Base-by-base conservation (phyloP, 768 basidiomycete species). In the Melanogaster broomeanus region DNA sequence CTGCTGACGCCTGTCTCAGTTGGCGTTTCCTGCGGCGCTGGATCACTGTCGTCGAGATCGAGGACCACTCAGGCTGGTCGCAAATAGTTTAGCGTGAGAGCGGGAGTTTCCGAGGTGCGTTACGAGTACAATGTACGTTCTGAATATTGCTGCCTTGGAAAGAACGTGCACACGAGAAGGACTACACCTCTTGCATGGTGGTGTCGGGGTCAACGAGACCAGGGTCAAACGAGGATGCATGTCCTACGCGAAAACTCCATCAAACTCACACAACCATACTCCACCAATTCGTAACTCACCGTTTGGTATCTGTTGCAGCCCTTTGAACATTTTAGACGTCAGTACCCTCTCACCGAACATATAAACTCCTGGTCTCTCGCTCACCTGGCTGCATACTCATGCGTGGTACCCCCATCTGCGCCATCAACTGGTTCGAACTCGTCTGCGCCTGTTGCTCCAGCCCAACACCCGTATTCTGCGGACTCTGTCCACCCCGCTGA, bases 371-470 rank as follows among this genome's bases (percentile, higher is more conserved):
- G 15, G n/a, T n/a, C 15, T 39, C 38, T 48, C 45, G 50, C 52
- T 44, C 49, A 43, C 61, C 62, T 31, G 60, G 35, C 37, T 65
- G 53, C 31, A 63, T 48, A 15, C 43, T 28, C 54, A 64, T 28
- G 31, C 53, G 63, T 2, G 48, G 27, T 13, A 24, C 21, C 19
- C 52, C 57, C 58, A 64, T 54, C n/a, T 50, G 47, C 2, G 43
- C 37, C 19, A 65, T 50, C 46, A 66, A 50, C 42, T 52, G 16
- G 12, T 55, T 61, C 19, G 66, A 18, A 13, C 43, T 55, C 5
- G 55, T 24, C 60, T 59, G 62, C 16, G 48, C 35, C 41, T 51
- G 59, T 19, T 63, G 58, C 3, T 63, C 62, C 35, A 59, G 62
- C 8, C 52, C 46, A 27, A 42, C 35, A 16, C 28, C 43, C 15